Evolutionary conservation across 2,329 filamentous ascomycete species (phyloP).

Genomic region (Botrytis fragariae): DNA sequence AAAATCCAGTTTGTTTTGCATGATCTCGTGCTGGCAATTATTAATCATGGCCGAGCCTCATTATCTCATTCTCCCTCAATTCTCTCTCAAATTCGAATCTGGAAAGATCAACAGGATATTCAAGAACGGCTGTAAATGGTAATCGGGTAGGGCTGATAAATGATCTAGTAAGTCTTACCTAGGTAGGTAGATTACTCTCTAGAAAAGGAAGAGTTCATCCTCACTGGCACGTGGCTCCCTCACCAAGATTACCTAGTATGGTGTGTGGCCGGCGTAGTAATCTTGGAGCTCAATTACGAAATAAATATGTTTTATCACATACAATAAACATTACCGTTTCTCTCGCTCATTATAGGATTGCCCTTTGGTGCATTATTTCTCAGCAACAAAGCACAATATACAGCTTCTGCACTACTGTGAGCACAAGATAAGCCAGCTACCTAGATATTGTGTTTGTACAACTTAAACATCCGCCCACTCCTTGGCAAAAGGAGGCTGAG

Average conservation of each 20-base stretch:
- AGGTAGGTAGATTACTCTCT: background rate
- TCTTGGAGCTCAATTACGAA: background rate
- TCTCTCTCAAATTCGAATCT: background rate
- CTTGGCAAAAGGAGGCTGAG: slow-evolving; percentile 15
- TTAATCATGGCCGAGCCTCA: background rate
- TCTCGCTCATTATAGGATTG: background rate
- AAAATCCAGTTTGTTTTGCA: background rate
- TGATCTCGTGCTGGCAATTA: background rate
- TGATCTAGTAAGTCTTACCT: background rate
- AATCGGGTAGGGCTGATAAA: background rate
- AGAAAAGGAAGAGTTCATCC: background rate
- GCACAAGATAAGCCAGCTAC: background rate
- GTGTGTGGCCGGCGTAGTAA: background rate
- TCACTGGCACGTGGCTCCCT: background rate
- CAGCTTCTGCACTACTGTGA: background rate
- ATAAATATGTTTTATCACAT: background rate
- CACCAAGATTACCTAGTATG: background rate
- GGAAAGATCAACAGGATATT: slow-evolving; percentile 6
- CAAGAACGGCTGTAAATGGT: background rate
- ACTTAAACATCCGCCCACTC: background rate
- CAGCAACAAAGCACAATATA: background rate
- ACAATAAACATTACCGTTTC: background rate
- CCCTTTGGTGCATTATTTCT: background rate
- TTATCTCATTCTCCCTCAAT: background rate
- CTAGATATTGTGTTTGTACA: background rate